Evolutionary conservation across 2,329 filamentous ascomycete genomes (phyloP), one percentile per base, ranked within the genome.

Genomic region (Fusarium aywerte): DNA sequence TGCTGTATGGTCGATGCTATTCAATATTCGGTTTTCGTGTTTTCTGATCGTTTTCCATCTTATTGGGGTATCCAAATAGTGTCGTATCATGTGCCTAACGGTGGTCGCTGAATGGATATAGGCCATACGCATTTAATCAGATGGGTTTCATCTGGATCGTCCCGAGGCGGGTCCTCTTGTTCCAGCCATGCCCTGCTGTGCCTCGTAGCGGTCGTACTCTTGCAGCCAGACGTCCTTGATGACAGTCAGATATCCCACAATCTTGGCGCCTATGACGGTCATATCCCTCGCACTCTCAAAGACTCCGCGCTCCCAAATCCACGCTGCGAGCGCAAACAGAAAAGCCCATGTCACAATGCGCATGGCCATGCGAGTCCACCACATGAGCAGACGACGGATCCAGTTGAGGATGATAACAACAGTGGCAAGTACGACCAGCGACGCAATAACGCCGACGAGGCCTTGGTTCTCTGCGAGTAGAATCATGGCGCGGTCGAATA

Each of bases 361-460:
- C 65, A 92, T 76, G 12, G 84, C 83, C 55, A 97, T 75, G n/a
- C 85, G 82, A 51, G 93, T 86, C 88, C 92, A 93, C 81, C 89
- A 96, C 74, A 93, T 81, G 58, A 97, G 83, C 20, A 92, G 80
- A 62, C 92, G 86, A 63, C 89, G 88, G 18, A 93, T 81, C 80
- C 91, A 90, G 75, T 89, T 85, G 67, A 96, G 81, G 57, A 94
- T 76, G 74, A 93, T 82, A 50, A 95, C 77, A 55, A 89, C 79
- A 29, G 89, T 69, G 42, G 90, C 78, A 55, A 79, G 64, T 15
- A 78, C 64, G 27, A 76, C 69, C 33, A 78, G 72, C 44, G 78
- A 75, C 13, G 78, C 69, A 48, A 78, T 58, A 51, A 76, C 57
- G 51, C 75, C 74, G 59, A 76, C 69, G 40, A 75, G 61, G 40